phyloP scores from a whole-genome alignment of 1,139 yeast genomes.

The Hemisphaericaspora xylofermentans region DNA sequence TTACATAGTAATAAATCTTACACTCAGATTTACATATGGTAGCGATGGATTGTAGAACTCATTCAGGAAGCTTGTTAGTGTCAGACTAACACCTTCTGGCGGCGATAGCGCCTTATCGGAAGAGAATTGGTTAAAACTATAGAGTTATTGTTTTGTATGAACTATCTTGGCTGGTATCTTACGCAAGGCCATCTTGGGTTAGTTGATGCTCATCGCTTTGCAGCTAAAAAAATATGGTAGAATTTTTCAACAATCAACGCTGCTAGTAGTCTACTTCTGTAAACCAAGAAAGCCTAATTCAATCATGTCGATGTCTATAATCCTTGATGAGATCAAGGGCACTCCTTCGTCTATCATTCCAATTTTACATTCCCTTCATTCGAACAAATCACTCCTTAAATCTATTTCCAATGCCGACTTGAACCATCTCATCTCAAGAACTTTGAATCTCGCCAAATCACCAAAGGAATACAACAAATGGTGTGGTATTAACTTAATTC shows the following conservation, averaged over 20 bases:
- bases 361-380: conserved; percentile 29
- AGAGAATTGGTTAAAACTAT: no score
- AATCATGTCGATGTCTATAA: conserved; percentile 19
- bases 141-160: no score
- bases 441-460: conserved; percentile 53
- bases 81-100: no score
- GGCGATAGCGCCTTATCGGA: no score
- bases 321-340: conserved; percentile 35
- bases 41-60: no score
- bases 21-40: no score
- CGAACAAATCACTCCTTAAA: conserved; percentile 32
- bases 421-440: conserved; percentile 55
- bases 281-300: not conserved
- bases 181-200: no score
- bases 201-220: not conserved
- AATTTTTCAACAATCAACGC: not conserved
- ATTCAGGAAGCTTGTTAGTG: no score
- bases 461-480: conserved; percentile 52
- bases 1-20: no score
- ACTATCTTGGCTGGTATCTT: no score
- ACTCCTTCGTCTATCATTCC: conserved; percentile 38
- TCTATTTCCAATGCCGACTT: conserved; percentile 51
- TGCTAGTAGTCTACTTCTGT: not conserved
- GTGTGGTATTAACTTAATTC: conserved; percentile 60
- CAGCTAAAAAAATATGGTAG: not conserved